Conservation (phyloP, 192 early-diverging fungal genomes). For the Coemansia sp. region DNA sequence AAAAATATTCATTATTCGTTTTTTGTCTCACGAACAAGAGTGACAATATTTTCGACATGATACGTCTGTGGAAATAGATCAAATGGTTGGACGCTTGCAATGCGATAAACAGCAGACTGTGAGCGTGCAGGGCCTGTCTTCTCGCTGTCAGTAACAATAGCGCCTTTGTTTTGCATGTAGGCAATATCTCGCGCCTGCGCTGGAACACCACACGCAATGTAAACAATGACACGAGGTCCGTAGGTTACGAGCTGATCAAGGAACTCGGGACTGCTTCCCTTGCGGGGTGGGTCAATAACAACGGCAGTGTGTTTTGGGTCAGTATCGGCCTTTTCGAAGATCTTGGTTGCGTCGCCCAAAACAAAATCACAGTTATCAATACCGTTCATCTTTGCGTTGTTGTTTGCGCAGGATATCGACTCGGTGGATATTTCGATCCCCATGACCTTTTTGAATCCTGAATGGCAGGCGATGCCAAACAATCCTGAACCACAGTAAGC, state of each 20-base stretch:
- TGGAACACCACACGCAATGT: constrained; percentile 71
- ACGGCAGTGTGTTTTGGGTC: constrained; percentile 59
- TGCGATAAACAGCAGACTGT: constrained; percentile 56
- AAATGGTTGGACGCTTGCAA: constrained; percentile 65
- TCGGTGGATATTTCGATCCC: constrained; percentile 69
- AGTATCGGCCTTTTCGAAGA: constrained; percentile 63
- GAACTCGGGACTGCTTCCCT: constrained; percentile 67
- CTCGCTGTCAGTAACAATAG: constrained; percentile 29
- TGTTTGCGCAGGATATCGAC: constrained; percentile 64
- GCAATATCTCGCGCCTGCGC: constrained; percentile 64
- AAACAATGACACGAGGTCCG: constrained; percentile 69
- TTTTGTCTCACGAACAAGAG: constrained; percentile 55
- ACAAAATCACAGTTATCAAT: constrained; percentile 61
- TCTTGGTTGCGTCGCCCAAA: constrained; percentile 61
- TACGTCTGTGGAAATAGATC: constrained; percentile 77
- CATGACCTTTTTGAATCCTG: constrained; percentile 63
- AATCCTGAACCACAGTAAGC: constrained; percentile 76
- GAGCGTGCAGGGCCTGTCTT: neutral
- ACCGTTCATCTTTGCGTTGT: constrained; percentile 63
- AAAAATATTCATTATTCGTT: neutral
- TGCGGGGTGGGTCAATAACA: constrained; percentile 75
- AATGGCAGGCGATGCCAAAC: constrained; percentile 67
- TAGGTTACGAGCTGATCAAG: constrained; percentile 68
- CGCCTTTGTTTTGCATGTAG: constrained; percentile 55
- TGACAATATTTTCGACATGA: constrained; percentile 69